These are phyloP conservation scores for Juglanconis sp. DNA, from an alignment of 2,329 filamentous ascomycete species.

Conservation along the genomic window DNA sequence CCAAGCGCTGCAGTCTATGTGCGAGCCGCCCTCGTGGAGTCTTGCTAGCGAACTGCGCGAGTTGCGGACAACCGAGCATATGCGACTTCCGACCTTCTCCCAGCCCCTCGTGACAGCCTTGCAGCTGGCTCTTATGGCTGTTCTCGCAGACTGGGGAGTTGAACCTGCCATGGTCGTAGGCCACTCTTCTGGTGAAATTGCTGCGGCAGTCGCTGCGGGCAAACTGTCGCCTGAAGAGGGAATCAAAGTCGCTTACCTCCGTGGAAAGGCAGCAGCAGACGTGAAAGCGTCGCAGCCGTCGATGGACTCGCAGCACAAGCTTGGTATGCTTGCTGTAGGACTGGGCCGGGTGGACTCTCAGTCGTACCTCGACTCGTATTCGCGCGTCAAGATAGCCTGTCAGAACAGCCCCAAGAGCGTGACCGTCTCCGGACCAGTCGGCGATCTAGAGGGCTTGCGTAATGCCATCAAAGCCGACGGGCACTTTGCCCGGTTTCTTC, in stretches of 20 bases:
- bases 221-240: not conserved
- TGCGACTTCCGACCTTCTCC: slow-evolving; percentile 20
- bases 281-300: not conserved
- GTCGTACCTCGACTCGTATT: not conserved
- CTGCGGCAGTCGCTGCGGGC: slow-evolving; percentile 12
- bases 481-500: slow-evolving; percentile 28
- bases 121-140: not conserved
- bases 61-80: slow-evolving; percentile 10
- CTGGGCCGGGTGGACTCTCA: not conserved
- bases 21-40: slow-evolving; percentile 21
- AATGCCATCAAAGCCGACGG: slow-evolving; percentile 19
- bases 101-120: slow-evolving; percentile 1
- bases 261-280: not conserved
- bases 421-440: slow-evolving; percentile 31
- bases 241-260: not conserved
- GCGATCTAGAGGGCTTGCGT: slow-evolving; percentile 21
- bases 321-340: slow-evolving; percentile 10
- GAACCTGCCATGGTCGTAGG: not conserved
- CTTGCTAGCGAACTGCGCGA: slow-evolving; percentile 19
- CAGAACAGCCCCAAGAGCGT: slow-evolving; percentile 25
- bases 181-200: slow-evolving; percentile 10
- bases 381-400: slow-evolving; percentile 4
- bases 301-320: not conserved
- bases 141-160: not conserved
- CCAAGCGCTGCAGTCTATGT: slow-evolving; percentile 11